phyloP scores from a whole-genome alignment of 306 rosid species.

The Quercus cerris region DNA sequence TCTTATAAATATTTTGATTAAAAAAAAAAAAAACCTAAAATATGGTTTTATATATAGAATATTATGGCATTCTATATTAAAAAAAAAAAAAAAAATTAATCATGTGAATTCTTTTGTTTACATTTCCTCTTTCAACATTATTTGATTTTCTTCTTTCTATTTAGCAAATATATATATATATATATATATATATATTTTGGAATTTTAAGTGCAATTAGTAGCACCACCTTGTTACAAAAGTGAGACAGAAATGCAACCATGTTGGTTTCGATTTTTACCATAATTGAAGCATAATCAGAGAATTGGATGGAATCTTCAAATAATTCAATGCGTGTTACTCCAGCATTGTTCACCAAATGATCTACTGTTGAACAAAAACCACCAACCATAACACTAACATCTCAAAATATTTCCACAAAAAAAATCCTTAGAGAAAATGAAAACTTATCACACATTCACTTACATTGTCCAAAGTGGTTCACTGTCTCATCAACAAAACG shows the following conservation, averaged over 20 bases:
- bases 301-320: background rate
- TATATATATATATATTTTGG: no score
- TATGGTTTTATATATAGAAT: no score
- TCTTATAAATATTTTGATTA: no score
- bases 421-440: no score
- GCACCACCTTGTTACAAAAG: background rate
- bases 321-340: constrained; percentile 10
- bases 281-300: constrained; percentile 10
- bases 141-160: no score
- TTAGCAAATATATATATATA: no score
- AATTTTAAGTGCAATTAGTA: no score
- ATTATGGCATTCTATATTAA: no score
- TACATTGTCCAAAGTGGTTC: constrained; percentile 45
- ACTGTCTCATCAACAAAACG: constrained; percentile 33
- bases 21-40: no score
- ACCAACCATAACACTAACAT: background rate
- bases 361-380: constrained; percentile 34
- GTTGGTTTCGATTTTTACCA: background rate
- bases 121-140: no score
- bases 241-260: background rate
- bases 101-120: no score
- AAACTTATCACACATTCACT: background rate
- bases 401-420: background rate
- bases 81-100: no score
- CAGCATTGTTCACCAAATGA: constrained; percentile 73